Percentiles rank a stretch among this genome's conserved stretches.
Evolutionary conservation across 1,284 basidiomycete genomes (phyloP).

Genomic region (Sporisorium graminicola): DNA sequence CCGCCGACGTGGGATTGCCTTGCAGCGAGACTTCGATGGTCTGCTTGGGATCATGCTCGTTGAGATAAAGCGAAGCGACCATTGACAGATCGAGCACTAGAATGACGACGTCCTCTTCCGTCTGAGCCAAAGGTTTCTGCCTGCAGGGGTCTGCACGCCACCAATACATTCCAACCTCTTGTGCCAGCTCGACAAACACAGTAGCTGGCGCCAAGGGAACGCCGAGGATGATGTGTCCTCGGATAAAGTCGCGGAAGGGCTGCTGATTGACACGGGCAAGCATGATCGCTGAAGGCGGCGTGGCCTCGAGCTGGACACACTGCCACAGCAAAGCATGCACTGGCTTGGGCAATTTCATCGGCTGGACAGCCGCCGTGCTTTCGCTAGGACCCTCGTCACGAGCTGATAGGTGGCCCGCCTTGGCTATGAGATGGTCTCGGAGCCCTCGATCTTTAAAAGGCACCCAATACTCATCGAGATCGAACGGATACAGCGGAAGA

Average conservation of each 20-base stretch:
- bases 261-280: constrained; percentile 26
- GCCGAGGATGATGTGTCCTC: constrained; percentile 50
- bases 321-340: constrained; percentile 23
- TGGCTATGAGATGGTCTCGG: constrained; percentile 37
- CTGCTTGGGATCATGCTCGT: constrained; percentile 33
- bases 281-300: constrained; percentile 30
- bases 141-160: constrained; percentile 22
- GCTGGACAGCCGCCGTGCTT: background rate
- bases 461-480: constrained; percentile 47
- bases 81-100: constrained; percentile 47
- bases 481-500: constrained; percentile 50
- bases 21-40: constrained; percentile 38
- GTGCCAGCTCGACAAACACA: constrained; percentile 51
- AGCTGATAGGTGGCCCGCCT: background rate
- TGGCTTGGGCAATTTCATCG: constrained; percentile 15
- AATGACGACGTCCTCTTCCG: constrained; percentile 36
- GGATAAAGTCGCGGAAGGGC: constrained; percentile 48
- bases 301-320: constrained; percentile 28
- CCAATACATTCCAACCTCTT: constrained; percentile 50
- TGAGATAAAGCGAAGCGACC: constrained; percentile 45
- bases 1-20: constrained; percentile 29
- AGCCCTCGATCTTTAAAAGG: constrained; percentile 48
- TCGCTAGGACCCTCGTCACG: background rate
- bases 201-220: constrained; percentile 43
- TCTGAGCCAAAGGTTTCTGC: background rate